Evolutionary conservation across 1,284 basidiomycete genomes (phyloP).

Genomic region (Ustilago cynodontis): DNA sequence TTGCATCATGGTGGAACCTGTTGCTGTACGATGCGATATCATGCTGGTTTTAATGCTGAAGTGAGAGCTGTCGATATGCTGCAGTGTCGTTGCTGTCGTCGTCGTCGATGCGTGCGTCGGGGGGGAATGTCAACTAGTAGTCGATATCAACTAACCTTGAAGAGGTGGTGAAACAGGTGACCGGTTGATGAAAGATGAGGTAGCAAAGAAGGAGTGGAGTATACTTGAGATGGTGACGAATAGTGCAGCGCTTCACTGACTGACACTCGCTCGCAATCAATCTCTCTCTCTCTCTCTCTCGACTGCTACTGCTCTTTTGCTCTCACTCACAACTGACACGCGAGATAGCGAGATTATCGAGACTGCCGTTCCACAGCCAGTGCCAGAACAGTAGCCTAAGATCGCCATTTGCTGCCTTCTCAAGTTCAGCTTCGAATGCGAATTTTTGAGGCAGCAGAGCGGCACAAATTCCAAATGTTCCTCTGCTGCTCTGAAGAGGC

Average conservation of each 20-base stretch:
- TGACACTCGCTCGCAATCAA: too few relatives aligned
- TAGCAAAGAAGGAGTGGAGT: constrained; percentile 17
- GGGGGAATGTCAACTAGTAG: constrained; percentile 10
- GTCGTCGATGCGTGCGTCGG: constrained; percentile 4
- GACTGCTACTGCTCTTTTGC: too few relatives aligned
- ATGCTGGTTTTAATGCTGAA: background rate
- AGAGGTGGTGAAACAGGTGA: constrained; percentile 42
- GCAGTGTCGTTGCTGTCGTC: constrained; percentile 10
- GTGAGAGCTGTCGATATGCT: background rate
- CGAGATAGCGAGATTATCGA: background rate
- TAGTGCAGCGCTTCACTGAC: too few relatives aligned
- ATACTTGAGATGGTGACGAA: constrained; percentile 12
- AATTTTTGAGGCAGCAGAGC: constrained; percentile 10
- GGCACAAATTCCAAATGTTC: constrained; percentile 14
- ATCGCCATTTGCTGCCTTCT: constrained; percentile 9
- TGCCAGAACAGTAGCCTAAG: background rate
- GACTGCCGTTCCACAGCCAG: background rate
- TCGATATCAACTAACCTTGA: constrained; percentile 48
- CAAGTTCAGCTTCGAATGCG: background rate
- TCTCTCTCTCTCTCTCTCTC: too few relatives aligned
- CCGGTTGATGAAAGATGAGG: constrained; percentile 51
- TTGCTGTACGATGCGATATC: background rate
- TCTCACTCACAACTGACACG: background rate
- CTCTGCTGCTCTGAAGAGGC: too few relatives aligned
- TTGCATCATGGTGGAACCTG: background rate